Conservation (phyloP, 805 yeast genomes). For the Zygoascus bituminiphila region DNA sequence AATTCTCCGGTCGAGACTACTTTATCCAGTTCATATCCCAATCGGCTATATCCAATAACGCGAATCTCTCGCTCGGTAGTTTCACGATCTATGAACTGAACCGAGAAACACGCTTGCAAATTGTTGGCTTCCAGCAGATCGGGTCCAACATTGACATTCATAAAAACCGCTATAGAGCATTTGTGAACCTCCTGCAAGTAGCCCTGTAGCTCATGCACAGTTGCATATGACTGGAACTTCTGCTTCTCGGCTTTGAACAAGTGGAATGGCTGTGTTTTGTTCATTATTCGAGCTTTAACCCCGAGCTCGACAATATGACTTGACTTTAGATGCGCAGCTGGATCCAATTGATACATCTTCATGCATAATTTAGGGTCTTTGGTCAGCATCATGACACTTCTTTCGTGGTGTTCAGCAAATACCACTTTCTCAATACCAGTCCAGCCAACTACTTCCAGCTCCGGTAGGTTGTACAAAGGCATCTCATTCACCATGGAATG, state of each 20-base stretch:
- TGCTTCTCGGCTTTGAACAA: constrained; percentile 43
- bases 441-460: constrained; percentile 61
- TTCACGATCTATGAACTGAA: constrained; percentile 30
- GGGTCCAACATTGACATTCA: constrained; percentile 45
- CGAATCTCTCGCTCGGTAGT: constrained; percentile 8
- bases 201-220: constrained; percentile 32
- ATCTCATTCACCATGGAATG: constrained; percentile 82
- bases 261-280: constrained; percentile 80
- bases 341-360: constrained; percentile 23
- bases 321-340: constrained; percentile 18
- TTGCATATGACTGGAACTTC: constrained; percentile 17
- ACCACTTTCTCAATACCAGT: constrained; percentile 49
- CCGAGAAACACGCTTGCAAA: constrained; percentile 42
- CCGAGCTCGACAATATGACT: constrained; percentile 45
- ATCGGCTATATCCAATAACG: constrained; percentile 18
- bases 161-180: constrained; percentile 56
- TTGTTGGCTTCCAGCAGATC: constrained; percentile 31
- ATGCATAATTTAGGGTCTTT: constrained; percentile 12
- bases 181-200: constrained; percentile 30
- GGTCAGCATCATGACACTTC: constrained; percentile 1
- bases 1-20: constrained; percentile 29
- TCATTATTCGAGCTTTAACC: constrained; percentile 62
- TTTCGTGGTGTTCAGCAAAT: constrained; percentile 36
- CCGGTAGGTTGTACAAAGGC: constrained; percentile 58
- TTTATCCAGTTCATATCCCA: constrained; percentile 21